Evolutionary conservation across 305 asterid species (phyloP), one percentile per base, ranked within the genome.

Genomic region (Galium porrigens): DNA sequence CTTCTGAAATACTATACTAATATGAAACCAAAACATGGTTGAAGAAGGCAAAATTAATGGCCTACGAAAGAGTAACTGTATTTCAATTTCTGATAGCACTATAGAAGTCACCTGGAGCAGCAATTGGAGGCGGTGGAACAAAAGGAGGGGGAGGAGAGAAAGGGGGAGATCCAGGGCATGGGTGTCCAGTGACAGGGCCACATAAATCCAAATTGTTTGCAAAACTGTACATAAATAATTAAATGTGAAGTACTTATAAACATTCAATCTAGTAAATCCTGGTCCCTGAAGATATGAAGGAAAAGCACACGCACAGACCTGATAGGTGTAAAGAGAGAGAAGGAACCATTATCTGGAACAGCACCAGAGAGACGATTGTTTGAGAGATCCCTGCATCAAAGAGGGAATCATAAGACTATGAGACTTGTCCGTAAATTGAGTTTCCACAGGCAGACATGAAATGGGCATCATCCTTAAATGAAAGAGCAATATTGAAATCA

Each of bases 121-220:
- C 69, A 73, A 86, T 71, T 65, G 96, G 91, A 61, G 96, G 87
- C 4, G 91, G 96, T 44, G 90, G 95, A 59, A 90, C 77, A 80
- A 90, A 90, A 4, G 97, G 97, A 76, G 96, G 97, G 1, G 97
- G 97, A 63, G 97, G 97, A 72, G 97, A 90, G 77, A 90, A 90
- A 53, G 97, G 97, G 68, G 97, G 97, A 66, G 97, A 88, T 72
- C 97, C 97, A 2, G 97, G 98, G 84, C 98, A 91, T 62, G 98
- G 98, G 22, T 76, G 83, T 66, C 96, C 96, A 48, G 98, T 91
- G 65, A 91, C 98, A 11, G 96, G 95, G 64, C 98, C 98, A 11
- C 98, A 91, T 9, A 91, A 84, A 69, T 82, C 92, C 81, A 89
- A 73, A 73, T 91, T 91, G 80, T 91, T 91, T 17, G 98, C 95